These are phyloP conservation scores for Beauveria varroae DNA, from an alignment of 2,329 filamentous ascomycete genomes.

Conservation along the genomic window DNA sequence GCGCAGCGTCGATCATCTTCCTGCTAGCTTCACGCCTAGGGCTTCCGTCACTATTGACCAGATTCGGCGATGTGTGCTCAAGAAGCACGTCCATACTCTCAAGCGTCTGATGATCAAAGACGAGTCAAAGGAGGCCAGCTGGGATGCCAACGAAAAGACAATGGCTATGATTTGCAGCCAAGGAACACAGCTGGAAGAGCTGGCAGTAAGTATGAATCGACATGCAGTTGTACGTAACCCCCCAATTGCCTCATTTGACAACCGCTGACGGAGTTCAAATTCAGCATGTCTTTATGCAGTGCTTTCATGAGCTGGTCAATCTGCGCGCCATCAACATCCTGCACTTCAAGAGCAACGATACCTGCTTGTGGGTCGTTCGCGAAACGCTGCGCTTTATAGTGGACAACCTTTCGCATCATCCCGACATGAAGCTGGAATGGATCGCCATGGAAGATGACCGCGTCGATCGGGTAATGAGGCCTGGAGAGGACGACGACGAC, in stretches of 20 bases:
- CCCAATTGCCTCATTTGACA: no score
- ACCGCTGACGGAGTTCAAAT: neutral
- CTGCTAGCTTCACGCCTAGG: slow-evolving; percentile 45
- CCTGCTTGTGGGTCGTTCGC: slow-evolving; percentile 47
- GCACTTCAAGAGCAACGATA: slow-evolving; percentile 47
- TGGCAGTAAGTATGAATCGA: slow-evolving; percentile 48
- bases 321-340: slow-evolving; percentile 50
- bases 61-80: slow-evolving; percentile 49
- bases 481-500: slow-evolving; percentile 23
- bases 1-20: slow-evolving; percentile 40
- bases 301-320: slow-evolving; percentile 37
- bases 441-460: slow-evolving; percentile 46
- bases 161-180: slow-evolving; percentile 45
- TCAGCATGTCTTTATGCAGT: slow-evolving; percentile 51
- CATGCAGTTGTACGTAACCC: slow-evolving; percentile 42
- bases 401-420: slow-evolving; percentile 49
- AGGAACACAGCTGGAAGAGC: slow-evolving; percentile 44
- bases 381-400: slow-evolving; percentile 52
- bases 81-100: slow-evolving; percentile 48
- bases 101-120: slow-evolving; percentile 55
- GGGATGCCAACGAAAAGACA: slow-evolving; percentile 51
- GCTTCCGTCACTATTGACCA: slow-evolving; percentile 46
- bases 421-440: slow-evolving; percentile 49
- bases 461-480: slow-evolving; percentile 42
- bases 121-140: slow-evolving; percentile 37